phyloP scores from a whole-genome alignment of 225 moss, liverwort and hornwort species.

The Pseudisothecium myosuroides region DNA sequence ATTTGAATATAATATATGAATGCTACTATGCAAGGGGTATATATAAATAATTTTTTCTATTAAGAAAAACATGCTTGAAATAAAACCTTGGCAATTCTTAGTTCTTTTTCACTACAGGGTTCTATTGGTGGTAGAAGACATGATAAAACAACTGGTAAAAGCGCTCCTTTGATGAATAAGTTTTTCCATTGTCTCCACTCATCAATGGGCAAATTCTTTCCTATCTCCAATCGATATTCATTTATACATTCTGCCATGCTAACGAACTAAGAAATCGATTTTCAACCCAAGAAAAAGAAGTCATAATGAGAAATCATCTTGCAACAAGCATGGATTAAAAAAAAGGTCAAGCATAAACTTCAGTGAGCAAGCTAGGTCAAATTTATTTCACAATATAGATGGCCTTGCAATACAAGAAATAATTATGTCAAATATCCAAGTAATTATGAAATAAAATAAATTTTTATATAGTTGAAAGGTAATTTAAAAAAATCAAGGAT shows the following conservation, averaged over 20 bases:
- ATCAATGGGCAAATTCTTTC: constrained; percentile 34
- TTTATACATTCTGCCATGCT: constrained; percentile 62
- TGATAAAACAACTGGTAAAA: constrained; percentile 37
- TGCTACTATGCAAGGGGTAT: background rate
- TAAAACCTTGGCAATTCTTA: constrained; percentile 54
- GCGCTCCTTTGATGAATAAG: constrained; percentile 58
- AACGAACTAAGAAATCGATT: constrained; percentile 19
- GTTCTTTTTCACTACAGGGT: constrained; percentile 31
- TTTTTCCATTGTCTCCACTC: constrained; percentile 70
- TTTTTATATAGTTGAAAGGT: background rate
- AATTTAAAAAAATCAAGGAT: background rate
- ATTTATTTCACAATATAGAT: background rate
- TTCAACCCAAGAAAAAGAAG: background rate
- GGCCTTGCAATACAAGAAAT: background rate
- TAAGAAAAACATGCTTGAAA: background rate
- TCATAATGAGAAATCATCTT: background rate
- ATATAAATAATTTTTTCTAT: background rate
- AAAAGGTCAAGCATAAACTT: too few species aligned
- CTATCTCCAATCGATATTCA: constrained; percentile 57
- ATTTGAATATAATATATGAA: background rate
- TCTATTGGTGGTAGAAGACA: background rate
- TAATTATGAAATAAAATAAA: too few species aligned
- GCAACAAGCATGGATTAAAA: background rate
- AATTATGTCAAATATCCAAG: background rate
- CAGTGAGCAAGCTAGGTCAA: too few species aligned